Evolutionary conservation across 805 yeast genomes (phyloP).

Genomic region (Zygotorulaspora chibaensis): DNA sequence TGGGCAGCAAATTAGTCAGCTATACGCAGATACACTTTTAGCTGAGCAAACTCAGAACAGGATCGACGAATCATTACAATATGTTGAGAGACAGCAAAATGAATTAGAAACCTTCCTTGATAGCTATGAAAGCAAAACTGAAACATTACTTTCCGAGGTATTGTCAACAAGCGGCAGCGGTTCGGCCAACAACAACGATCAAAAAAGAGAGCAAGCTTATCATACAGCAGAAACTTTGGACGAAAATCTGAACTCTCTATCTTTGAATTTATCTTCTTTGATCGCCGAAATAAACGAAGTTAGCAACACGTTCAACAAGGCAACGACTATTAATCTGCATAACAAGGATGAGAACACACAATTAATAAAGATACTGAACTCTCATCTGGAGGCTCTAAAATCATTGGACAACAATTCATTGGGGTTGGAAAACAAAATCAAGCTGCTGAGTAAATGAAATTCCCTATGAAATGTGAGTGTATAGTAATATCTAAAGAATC

Average conservation of each 20-base stretch:
- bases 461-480: neutral
- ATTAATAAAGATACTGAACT: slow-evolving; percentile 75
- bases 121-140: slow-evolving; percentile 59
- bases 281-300: slow-evolving; percentile 80
- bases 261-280: slow-evolving; percentile 67
- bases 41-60: slow-evolving; percentile 83
- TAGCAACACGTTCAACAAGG: slow-evolving; percentile 72
- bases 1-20: slow-evolving; percentile 74
- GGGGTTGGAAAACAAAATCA: slow-evolving; percentile 62
- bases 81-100: slow-evolving; percentile 87
- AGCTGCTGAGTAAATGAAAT: slow-evolving; percentile 24
- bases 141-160: slow-evolving; percentile 36
- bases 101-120: slow-evolving; percentile 80
- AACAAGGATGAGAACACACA: slow-evolving; percentile 47
- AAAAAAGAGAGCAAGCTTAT: slow-evolving; percentile 85
- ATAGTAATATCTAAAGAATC: neutral
- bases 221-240: slow-evolving; percentile 80
- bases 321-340: slow-evolving; percentile 37
- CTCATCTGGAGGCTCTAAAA: slow-evolving; percentile 84
- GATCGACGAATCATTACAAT: slow-evolving; percentile 81
- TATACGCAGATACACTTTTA: slow-evolving; percentile 69
- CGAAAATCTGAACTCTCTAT: slow-evolving; percentile 72
- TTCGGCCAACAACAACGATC: slow-evolving; percentile 48
- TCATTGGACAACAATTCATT: slow-evolving; percentile 77
- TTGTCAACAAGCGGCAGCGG: slow-evolving; percentile 30